Conservation (phyloP, 2,329 filamentous ascomycete species). For the Seiridium cupressi region DNA sequence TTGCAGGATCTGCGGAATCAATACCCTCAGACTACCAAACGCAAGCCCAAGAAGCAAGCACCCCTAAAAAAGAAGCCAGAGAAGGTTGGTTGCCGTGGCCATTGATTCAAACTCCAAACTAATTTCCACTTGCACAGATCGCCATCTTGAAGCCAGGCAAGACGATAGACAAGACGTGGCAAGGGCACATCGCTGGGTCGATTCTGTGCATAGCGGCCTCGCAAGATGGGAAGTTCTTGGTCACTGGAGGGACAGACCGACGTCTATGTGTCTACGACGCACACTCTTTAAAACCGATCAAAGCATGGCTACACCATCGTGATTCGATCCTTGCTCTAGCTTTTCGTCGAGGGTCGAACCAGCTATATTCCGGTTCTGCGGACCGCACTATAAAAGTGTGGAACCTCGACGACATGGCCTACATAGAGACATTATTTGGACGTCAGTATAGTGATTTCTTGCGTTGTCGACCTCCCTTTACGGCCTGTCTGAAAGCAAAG, state of each 20-base stretch:
- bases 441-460: slow-evolving; percentile 41
- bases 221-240: slow-evolving; percentile 85
- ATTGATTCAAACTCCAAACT: too few relatives aligned
- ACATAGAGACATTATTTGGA: slow-evolving; percentile 86
- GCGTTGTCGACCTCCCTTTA: too few relatives aligned
- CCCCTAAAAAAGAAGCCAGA: slow-evolving; percentile 62
- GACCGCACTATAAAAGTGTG: slow-evolving; percentile 96
- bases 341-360: slow-evolving; percentile 85
- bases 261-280: slow-evolving; percentile 88
- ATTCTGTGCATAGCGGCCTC: slow-evolving; percentile 87
- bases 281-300: slow-evolving; percentile 71
- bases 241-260: slow-evolving; percentile 82
- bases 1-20: slow-evolving; percentile 65
- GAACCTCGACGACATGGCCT: slow-evolving; percentile 88
- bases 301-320: slow-evolving; percentile 87
- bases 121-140: too few relatives aligned
- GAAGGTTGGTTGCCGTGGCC: slow-evolving; percentile 42
- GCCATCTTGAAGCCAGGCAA: slow-evolving; percentile 59
- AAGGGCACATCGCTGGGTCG: slow-evolving; percentile 69
- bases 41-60: slow-evolving; percentile 58
- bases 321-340: slow-evolving; percentile 82
- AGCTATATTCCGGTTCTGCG: slow-evolving; percentile 86
- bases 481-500: too few relatives aligned
- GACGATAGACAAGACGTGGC: slow-evolving; percentile 61
- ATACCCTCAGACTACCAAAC: slow-evolving; percentile 57